Evolutionary conservation across 2,329 filamentous ascomycete species (phyloP).

Genomic region (Penicillium expansum): DNA sequence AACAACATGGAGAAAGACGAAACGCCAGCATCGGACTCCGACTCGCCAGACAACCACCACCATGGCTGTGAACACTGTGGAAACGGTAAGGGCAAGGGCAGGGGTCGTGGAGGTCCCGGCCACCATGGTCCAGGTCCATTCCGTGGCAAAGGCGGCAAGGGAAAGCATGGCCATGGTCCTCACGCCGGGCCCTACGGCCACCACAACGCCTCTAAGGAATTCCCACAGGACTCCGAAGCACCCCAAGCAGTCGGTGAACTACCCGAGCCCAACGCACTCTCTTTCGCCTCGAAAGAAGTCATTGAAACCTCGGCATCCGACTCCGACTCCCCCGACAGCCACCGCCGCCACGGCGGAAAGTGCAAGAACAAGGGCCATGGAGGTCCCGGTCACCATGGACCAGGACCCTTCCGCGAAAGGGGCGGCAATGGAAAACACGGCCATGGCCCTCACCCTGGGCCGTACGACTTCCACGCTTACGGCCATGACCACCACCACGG

Average conservation of each 20-base stretch:
- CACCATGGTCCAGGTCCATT: slow-evolving; percentile 6
- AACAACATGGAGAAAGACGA: slow-evolving; percentile 7
- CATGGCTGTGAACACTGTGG: slow-evolving; percentile 21
- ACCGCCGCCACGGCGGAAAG: slow-evolving; percentile 17
- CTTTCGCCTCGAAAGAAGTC: not conserved
- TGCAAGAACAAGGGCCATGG: slow-evolving; percentile 9
- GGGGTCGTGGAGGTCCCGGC: slow-evolving; percentile 3
- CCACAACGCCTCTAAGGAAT: not conserved
- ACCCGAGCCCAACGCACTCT: not conserved
- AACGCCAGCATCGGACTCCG: slow-evolving; percentile 4
- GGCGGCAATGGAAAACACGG: too few relatives aligned
- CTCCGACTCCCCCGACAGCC: slow-evolving; percentile 18
- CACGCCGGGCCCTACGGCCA: not conserved
- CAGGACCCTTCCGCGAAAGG: not conserved
- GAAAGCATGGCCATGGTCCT: slow-evolving; percentile 1
- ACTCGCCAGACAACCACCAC: slow-evolving; percentile 18
- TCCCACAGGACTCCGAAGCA: not conserved
- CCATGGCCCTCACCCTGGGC: slow-evolving; percentile 2
- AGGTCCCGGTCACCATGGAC: slow-evolving; percentile 11
- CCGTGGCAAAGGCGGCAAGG: not conserved
- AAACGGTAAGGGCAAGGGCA: slow-evolving; percentile 15
- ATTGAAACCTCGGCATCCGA: slow-evolving; percentile 3
- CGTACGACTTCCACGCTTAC: slow-evolving; percentile 6
- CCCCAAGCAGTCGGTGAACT: not conserved
- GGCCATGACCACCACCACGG: too few relatives aligned